A percentile compares a stretch with the other conserved stretches of the same genome.
phyloP scores from a whole-genome alignment of 2,329 filamentous ascomycete species.

The Colletotrichum tanaceti region DNA sequence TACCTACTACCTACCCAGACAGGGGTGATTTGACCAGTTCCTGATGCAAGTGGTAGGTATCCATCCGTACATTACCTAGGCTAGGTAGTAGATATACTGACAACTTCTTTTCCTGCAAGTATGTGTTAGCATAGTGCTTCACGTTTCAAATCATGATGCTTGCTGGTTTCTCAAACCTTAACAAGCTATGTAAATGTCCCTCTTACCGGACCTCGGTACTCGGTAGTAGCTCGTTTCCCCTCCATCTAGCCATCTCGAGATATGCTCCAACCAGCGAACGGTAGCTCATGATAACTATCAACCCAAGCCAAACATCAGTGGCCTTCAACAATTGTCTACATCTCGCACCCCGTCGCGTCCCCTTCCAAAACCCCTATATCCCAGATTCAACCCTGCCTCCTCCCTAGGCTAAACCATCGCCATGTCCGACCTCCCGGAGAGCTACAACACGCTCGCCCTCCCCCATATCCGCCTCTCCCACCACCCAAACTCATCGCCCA shows the following conservation, averaged over 20 bases:
- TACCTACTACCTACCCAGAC: background rate
- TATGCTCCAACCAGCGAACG: background rate
- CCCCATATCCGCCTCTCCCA: constrained; percentile 61
- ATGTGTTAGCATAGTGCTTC: too few relatives aligned
- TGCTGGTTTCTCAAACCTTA: background rate
- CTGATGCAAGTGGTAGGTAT: background rate
- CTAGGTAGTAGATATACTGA: too few relatives aligned
- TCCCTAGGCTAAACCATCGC: background rate
- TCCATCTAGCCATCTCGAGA: constrained; percentile 9
- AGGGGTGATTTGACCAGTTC: too few relatives aligned
- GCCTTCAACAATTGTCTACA: background rate
- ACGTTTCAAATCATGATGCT: background rate
- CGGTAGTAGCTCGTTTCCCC: constrained; percentile 24
- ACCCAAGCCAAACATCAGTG: too few relatives aligned
- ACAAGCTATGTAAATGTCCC: background rate
- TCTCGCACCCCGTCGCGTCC: background rate
- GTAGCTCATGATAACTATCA: too few relatives aligned
- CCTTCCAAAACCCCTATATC: background rate
- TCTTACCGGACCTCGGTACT: constrained; percentile 28
- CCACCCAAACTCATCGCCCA: constrained; percentile 61
- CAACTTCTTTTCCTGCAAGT: too few relatives aligned
- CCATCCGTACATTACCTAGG: too few relatives aligned
- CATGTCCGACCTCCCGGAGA: constrained; percentile 45
- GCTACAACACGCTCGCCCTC: constrained; percentile 56
- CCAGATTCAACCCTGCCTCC: background rate